Conservation (phyloP, 2,329 filamentous ascomycete genomes). For the Ophiocordyceps unilateralis region DNA sequence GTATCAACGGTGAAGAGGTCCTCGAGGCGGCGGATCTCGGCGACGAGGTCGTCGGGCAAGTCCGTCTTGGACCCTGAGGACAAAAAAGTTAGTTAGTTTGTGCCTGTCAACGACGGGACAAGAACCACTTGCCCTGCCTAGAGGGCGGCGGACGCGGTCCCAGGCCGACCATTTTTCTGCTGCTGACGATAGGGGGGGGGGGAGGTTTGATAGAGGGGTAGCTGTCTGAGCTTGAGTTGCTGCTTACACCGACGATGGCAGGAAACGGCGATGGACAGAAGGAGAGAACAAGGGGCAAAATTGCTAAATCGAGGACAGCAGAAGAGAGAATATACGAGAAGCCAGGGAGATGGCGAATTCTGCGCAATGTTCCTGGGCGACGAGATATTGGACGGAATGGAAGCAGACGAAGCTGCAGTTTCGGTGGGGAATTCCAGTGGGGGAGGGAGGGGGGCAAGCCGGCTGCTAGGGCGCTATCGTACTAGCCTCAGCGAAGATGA, state of each 20-base stretch:
- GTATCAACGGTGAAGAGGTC: constrained; percentile 64
- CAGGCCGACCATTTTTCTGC: constrained; percentile 30
- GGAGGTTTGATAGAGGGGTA: constrained; percentile 21
- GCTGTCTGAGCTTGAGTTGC: constrained; percentile 2
- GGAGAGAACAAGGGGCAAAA: background rate
- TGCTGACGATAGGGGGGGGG: constrained; percentile 10
- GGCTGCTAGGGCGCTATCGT: background rate
- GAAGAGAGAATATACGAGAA: background rate
- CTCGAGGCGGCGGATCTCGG: constrained; percentile 71
- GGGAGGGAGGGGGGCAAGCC: background rate
- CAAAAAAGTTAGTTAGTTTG: constrained; percentile 1
- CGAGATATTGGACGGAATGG: background rate
- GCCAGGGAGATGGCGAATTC: background rate
- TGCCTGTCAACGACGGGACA: background rate
- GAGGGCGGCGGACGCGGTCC: constrained; percentile 32
- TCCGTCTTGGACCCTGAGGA: constrained; percentile 70
- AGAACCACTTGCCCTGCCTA: constrained; percentile 47
- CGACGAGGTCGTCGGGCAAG: constrained; percentile 66
- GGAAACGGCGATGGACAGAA: background rate
- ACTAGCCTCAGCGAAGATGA: background rate
- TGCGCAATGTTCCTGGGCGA: background rate
- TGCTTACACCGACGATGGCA: background rate
- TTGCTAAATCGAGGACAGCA: no score
- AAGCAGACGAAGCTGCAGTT: background rate
- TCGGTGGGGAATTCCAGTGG: background rate